Evolutionary conservation across 2,329 filamentous ascomycete species (phyloP).

Genomic region (Clarireedia hainanense): DNA sequence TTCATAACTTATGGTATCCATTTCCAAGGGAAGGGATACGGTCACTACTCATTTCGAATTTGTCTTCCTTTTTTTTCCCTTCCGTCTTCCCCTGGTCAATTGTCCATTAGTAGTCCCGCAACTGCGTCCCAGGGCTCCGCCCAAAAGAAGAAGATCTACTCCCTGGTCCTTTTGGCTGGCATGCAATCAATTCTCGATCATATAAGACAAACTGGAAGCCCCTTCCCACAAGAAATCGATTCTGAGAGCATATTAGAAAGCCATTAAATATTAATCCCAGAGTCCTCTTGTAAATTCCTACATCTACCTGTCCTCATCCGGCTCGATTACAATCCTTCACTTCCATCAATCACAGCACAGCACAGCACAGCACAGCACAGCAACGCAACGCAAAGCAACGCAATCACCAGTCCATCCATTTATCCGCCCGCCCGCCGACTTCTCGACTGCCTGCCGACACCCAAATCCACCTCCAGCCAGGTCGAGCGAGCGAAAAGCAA

Average conservation of each 20-base stretch:
- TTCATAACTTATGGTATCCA: conserved; percentile 6
- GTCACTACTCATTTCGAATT: conserved; percentile 24
- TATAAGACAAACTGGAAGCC: conserved; percentile 25
- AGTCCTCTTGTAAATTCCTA: conserved; percentile 12
- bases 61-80: conserved; percentile 18
- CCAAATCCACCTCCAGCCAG: no score
- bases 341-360: background rate
- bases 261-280: conserved; percentile 13
- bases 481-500: background rate
- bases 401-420: background rate
- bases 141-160: conserved; percentile 20
- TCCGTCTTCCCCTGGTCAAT: conserved; percentile 25
- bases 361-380: no score
- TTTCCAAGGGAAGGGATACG: conserved; percentile 3
- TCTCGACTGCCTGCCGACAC: background rate
- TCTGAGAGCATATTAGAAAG: background rate
- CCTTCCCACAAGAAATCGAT: conserved; percentile 16
- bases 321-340: background rate
- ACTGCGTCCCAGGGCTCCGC: conserved; percentile 13
- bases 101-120: conserved; percentile 20
- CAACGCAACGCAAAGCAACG: no score
- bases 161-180: conserved; percentile 21
- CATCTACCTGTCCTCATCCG: conserved; percentile 8
- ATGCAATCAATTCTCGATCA: conserved; percentile 21
- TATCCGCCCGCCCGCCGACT: background rate